phyloP scores from a whole-genome alignment of 441 rosid genomes.

The Macaranga tanarius region DNA sequence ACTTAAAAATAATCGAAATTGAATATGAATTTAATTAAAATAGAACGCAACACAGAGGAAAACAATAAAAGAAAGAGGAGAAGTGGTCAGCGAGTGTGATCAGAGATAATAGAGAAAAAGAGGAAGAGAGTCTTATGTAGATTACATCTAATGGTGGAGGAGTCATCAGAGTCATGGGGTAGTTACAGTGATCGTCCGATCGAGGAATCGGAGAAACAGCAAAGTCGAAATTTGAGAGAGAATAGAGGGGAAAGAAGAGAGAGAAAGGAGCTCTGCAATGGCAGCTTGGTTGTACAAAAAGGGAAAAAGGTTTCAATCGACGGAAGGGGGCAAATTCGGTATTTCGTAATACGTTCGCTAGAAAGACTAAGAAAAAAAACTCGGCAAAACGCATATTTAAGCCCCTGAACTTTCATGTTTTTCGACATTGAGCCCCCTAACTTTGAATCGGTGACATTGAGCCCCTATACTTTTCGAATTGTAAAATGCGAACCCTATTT shows the following conservation, averaged over 20 bases:
- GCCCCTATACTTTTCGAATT: too few relatives aligned
- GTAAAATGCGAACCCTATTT: too few relatives aligned
- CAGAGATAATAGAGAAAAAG: not conserved
- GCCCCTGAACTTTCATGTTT: too few relatives aligned
- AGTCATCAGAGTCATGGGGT: slow-evolving; percentile 75
- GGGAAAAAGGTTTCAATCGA: not conserved
- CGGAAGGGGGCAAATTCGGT: not conserved
- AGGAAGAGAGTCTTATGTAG: not conserved
- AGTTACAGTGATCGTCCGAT: slow-evolving; percentile 31
- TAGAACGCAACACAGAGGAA: slow-evolving; percentile 19
- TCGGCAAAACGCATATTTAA: too few relatives aligned
- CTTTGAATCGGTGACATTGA: too few relatives aligned
- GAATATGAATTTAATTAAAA: slow-evolving; percentile 24
- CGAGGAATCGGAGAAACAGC: slow-evolving; percentile 31
- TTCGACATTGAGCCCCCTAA: too few relatives aligned
- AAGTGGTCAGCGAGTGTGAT: slow-evolving; percentile 10
- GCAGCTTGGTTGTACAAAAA: not conserved
- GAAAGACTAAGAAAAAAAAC: too few relatives aligned
- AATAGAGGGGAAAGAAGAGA: not conserved
- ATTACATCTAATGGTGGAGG: slow-evolving; percentile 74
- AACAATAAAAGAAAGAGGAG: not conserved
- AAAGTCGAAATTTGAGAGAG: not conserved
- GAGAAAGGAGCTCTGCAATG: slow-evolving; percentile 9
- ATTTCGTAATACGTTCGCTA: too few relatives aligned
- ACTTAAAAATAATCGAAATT: slow-evolving; percentile 14